Evolutionary conservation across 108 stramenopile genomes (phyloP), one percentile per base, ranked within the genome.

Genomic region (Cyclotella atomus): DNA sequence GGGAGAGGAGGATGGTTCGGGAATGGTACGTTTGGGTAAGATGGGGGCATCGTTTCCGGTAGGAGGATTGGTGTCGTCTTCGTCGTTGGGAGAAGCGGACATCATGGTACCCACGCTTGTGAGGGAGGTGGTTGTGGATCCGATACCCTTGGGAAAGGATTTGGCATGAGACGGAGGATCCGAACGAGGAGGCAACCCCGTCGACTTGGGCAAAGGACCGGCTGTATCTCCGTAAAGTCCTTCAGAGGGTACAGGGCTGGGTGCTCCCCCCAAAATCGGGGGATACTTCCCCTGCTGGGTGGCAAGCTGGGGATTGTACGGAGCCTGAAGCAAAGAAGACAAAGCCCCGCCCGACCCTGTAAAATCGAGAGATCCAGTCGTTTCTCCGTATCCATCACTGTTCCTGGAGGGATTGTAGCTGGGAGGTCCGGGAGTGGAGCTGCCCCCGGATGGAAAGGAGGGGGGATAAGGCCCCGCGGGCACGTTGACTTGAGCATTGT

Each of bases 21-120:
- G 71, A 25, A 80, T 68, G 61, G 66, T 80, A 20, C 79, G 71
- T 66, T 73, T 73, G 47, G 79, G 79, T 17, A 80, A 61, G 35
- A 80, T 80, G 45, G 79, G 72, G 34, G 65, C 36, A 44, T 66
- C 70, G 19, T 68, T 79, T 7, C 38, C 38, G 1, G 36, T 41
- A 3, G 34, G 60, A 38, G 38, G 7, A 20, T 27, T 25, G 23
- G 43, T 52, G 41, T 36, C 61, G 6, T 4, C 59, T 15, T 60
- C 50, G 21, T 19, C 56, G 9, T 12, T 32, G 56, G 56, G 56
- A 32, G 56, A 19, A 15, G 29, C 56, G 6, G 56, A 57, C 56
- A 57, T 57, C 56, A 57, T 61, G 60, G 41, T 61, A 1, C 41
- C 60, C 6, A 41, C 60, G 41, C 23, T 43, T 10, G 41, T 61